Percentiles rank a stretch among this genome's conserved stretches.
phyloP scores from a whole-genome alignment of 2,329 filamentous ascomycete species.

The Talaromyces sp. region DNA sequence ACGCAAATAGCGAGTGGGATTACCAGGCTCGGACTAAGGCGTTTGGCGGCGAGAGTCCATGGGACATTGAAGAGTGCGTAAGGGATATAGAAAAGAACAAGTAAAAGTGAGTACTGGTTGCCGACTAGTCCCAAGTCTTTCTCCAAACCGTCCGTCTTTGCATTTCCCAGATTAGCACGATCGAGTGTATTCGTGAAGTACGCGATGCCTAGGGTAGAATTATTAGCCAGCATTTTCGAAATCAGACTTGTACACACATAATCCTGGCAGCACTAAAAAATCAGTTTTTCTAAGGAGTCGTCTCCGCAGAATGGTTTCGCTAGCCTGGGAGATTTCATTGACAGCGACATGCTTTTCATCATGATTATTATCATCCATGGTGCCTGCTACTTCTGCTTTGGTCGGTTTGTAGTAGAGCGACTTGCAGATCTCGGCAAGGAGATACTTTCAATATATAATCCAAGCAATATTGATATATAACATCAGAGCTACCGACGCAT shows the following conservation, averaged over 20 bases:
- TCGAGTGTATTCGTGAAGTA: not conserved
- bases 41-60: conserved; percentile 29
- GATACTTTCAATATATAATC: not conserved
- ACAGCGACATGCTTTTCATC: not conserved
- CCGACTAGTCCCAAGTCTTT: conserved; percentile 52
- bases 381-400: not conserved
- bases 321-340: not conserved
- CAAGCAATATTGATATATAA: not conserved
- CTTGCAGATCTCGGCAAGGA: too few relatives aligned
- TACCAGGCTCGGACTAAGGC: not conserved
- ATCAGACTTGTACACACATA: not conserved
- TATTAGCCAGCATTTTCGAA: not conserved
- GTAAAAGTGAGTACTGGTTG: conserved; percentile 35
- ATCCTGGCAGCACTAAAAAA: not conserved
- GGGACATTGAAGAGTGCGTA: conserved; percentile 51
- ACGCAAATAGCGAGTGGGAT: not conserved
- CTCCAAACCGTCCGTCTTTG: conserved; percentile 37
- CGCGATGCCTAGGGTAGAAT: not conserved
- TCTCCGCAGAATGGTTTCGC: not conserved
- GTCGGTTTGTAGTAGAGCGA: not conserved
- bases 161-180: conserved; percentile 39
- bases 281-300: not conserved
- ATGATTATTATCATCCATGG: not conserved
- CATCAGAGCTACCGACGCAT: not conserved
- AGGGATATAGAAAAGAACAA: conserved; percentile 49